Evolutionary conservation across 1,139 yeast species (phyloP), one percentile per base, ranked within the genome.

Genomic region (Yamadazyma triangularis): DNA sequence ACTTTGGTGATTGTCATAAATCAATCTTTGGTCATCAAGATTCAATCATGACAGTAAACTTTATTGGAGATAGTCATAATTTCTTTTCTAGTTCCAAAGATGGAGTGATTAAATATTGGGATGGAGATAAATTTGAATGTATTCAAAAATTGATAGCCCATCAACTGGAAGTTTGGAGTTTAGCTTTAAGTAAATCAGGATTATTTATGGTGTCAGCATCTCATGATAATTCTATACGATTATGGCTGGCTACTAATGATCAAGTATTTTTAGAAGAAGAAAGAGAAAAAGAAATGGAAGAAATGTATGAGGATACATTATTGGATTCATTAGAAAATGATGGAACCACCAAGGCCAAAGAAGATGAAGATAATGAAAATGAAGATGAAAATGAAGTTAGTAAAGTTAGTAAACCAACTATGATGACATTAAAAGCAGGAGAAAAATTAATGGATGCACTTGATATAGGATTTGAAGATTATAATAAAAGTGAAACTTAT

Each of bases 1-100:
- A 91, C 56, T 91, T 91, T 56, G 99, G 99, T 58, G 99, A 91
- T 58, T 91, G 98, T 65, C 98, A 91, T 58, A 83, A 82, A 55
- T 89, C 97, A 3, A 77, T 91, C 21, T 91, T 93, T 56, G 99
- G 95, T 1, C 99, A 91, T 52, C 95, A 88, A 51, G 99, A 91
- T 55, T 81, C 95, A 4, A 84, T 91, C 38, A 86, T 91, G 95
- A 73, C 74, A 44, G 96, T 89, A 22, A 74, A 65, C 38, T 91
- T 91, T 50, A 73, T 88, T 38, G 93, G 95, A 2, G 81, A 79
- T 12, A 71, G 85, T 9, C 96, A 89, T 54, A 78, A 89, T 56
- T 88, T 93, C 56, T 85, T 93, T 58, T 83, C 95, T 31, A 79
- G 88, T 36, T 82, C 93, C 28, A 91, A 91, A 54, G 99, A 91